phyloP scores from a whole-genome alignment of 176 grass and related monocot genomes.

The Musa acuminata region DNA sequence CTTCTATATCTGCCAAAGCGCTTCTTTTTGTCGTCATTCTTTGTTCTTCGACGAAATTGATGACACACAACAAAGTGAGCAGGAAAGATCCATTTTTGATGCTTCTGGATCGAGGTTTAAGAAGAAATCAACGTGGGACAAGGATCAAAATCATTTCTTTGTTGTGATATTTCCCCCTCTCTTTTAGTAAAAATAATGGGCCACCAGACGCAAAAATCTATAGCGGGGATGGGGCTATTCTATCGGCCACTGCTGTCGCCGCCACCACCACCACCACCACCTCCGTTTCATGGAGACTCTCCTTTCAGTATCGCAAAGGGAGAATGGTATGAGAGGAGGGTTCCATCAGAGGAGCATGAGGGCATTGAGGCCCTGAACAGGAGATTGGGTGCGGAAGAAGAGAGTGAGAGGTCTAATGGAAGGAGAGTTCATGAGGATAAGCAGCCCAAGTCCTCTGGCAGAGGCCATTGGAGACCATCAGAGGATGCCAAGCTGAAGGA shows the following conservation, averaged over 20 bases:
- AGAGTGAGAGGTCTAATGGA: background rate
- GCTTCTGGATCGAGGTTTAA: background rate
- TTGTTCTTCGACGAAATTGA: background rate
- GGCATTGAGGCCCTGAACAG: no score
- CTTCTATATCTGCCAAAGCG: background rate
- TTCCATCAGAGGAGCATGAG: no score
- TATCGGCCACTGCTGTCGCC: background rate
- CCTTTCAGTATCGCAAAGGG: no score
- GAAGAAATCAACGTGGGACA: background rate
- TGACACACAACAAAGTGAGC: no score
- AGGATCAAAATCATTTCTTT: constrained; percentile 1
- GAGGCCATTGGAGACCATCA: constrained; percentile 18
- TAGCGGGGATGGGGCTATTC: background rate
- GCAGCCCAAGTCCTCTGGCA: background rate
- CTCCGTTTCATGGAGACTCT: background rate
- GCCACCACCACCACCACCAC: background rate
- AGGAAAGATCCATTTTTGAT: background rate
- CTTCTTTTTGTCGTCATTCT: background rate
- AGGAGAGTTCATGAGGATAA: background rate
- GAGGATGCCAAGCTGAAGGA: constrained; percentile 12
- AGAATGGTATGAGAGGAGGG: background rate
- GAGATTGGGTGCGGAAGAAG: background rate
- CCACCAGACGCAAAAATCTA: background rate
- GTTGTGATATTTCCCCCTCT: background rate
- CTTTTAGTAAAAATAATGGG: background rate